phyloP scores from a whole-genome alignment of 345 rosid species.

The Psidium friedrichsthalianum region DNA sequence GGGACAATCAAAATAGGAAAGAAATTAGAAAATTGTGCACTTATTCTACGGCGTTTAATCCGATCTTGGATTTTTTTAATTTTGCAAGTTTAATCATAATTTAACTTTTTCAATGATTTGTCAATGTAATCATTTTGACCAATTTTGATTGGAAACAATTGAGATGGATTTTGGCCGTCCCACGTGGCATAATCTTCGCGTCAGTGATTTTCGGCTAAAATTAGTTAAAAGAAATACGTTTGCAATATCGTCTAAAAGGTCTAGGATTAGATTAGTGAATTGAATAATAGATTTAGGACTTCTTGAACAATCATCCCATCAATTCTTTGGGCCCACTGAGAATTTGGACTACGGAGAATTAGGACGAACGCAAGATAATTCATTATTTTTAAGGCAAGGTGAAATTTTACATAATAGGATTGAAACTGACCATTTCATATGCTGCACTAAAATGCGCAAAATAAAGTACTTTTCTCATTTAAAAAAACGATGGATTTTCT shows the following conservation, averaged over 20 bases:
- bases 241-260: not conserved
- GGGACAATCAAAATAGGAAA: not conserved
- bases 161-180: not conserved
- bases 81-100: not conserved
- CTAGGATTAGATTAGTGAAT: too few relatives aligned
- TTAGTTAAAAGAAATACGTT: not conserved
- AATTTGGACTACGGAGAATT: not conserved
- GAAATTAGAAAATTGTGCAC: not conserved
- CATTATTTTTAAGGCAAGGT: too few relatives aligned
- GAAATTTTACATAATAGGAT: too few relatives aligned
- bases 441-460: too few relatives aligned
- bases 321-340: not conserved
- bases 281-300: too few relatives aligned
- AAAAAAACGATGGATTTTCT: too few relatives aligned
- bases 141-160: fast-evolving
- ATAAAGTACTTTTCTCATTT: too few relatives aligned
- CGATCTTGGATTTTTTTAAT: fast-evolving
- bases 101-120: not conserved
- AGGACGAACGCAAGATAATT: not conserved
- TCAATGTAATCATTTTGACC: fast-evolving
- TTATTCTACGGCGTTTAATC: not conserved
- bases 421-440: too few relatives aligned
- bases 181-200: fast-evolving
- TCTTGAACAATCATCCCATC: not conserved
- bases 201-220: not conserved